A percentile compares a stretch with the other conserved stretches of the same genome.
Evolutionary conservation across 2,329 filamentous ascomycete species (phyloP).

Genomic region (Leptoxyphium fumago): DNA sequence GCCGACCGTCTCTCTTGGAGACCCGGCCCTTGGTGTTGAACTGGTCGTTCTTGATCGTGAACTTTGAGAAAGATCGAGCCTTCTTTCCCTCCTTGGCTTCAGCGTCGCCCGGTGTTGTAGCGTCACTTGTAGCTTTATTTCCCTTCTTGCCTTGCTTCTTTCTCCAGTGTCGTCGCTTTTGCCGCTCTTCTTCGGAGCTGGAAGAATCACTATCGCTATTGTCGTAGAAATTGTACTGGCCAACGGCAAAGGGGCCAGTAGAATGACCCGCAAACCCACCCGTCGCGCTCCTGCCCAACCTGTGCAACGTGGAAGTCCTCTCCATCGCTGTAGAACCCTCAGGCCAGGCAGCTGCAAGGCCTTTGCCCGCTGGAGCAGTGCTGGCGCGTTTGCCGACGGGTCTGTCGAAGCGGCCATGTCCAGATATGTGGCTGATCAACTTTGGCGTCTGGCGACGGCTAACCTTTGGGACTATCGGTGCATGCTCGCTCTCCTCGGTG

Average conservation of each 20-base stretch:
- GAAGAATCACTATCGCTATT: not conserved
- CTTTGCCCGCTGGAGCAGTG: not conserved
- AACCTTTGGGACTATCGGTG: too few relatives aligned
- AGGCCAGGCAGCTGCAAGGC: not conserved
- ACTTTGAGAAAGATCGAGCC: constrained; percentile 32
- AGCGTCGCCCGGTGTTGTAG: not conserved
- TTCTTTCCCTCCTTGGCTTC: constrained; percentile 3
- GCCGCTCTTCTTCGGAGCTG: not conserved
- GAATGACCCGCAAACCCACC: not conserved
- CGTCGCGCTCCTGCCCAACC: not conserved
- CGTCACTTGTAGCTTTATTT: constrained; percentile 3
- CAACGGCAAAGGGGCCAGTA: not conserved
- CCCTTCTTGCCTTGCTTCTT: constrained; percentile 6
- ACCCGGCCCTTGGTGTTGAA: constrained; percentile 51
- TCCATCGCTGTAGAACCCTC: not conserved
- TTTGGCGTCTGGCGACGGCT: too few relatives aligned
- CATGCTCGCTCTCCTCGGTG: too few relatives aligned
- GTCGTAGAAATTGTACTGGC: not conserved
- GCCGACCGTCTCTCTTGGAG: constrained; percentile 51
- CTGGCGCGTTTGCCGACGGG: not conserved
- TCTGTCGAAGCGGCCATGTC: too few relatives aligned
- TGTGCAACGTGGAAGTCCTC: not conserved
- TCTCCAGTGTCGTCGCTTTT: constrained; percentile 1
- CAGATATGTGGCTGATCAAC: too few relatives aligned
- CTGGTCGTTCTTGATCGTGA: constrained; percentile 48